Base-by-base conservation (phyloP, 257 asterid species). In the Solanum infundibuliforme region DNA sequence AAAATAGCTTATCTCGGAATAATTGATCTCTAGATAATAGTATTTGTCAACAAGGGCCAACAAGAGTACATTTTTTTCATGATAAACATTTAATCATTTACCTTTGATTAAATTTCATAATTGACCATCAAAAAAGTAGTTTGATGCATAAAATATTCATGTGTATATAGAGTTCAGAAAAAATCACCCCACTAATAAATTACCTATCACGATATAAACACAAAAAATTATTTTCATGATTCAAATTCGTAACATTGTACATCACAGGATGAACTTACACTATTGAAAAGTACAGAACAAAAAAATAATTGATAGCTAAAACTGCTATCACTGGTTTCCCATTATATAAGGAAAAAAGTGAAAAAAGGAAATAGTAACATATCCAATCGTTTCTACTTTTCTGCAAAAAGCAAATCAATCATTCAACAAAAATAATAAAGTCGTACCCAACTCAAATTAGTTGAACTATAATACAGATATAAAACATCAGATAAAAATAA, bases 401-500 rank as follows among this genome's bases (percentile, higher is more conserved):
- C 43, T 20, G 20, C 69, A 31, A 20, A 31, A 31, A 82, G 86
- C 12, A 82, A 84, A 62, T 62, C 87, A 84, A 60, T 84, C 60
- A 65, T 84, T 84, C 76, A 36, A 84, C 10, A 55, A 18, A 55
- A 2, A 55, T 55, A 18, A 55, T 55, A 55, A 52, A 52, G n/a
- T 55, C 76, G 0, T 20, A 20, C 0, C 11, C 25, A 27, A 66
- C 0, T 23, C 3, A 62, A 23, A 62, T 10, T 62, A 23, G 0
- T 62, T 1, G 0, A 10, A 62, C 0, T n/a, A 5, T 62, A 62
- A 62, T 10, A 62, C 7, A 62, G 3, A n/a, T 62, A 62, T 62
- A 11, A 5, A 62, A 62, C 0, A 0, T 65, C 1, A 11, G 0
- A 5, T 35, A 14, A 76, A 43, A 4, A 43, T 4, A 43, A 13